Evolutionary conservation across 2,329 filamentous ascomycete species (phyloP).

Genomic region (Lachnellula cervina): DNA sequence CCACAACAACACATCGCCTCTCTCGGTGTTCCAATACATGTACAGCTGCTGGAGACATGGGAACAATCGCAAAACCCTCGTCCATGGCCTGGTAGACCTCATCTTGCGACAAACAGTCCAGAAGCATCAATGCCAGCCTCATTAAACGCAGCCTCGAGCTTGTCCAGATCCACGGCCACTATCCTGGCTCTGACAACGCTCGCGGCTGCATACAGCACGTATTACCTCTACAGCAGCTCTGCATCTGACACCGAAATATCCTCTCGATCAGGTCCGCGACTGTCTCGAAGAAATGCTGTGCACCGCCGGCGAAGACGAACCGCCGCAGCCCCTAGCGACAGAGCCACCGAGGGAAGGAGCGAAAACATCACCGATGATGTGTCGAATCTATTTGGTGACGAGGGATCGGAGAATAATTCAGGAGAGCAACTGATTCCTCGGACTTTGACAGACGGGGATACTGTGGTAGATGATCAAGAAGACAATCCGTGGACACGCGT

Average conservation of each 20-base stretch:
- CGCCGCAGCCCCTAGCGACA: not conserved
- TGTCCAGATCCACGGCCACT: conserved; percentile 51
- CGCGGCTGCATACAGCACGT: conserved; percentile 53
- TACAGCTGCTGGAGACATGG: not conserved
- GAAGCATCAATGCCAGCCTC: conserved; percentile 31
- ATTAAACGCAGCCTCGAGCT: conserved; percentile 46
- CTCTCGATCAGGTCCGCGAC: conserved; percentile 17
- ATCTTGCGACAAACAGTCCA: not conserved
- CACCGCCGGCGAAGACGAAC: conserved; percentile 42
- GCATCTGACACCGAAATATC: conserved; percentile 28
- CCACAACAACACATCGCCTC: not conserved
- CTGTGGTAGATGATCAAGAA: conserved; percentile 28
- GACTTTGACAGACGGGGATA: conserved; percentile 30
- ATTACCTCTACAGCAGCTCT: conserved; percentile 48
- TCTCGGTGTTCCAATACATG: not conserved
- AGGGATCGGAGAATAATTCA: conserved; percentile 31
- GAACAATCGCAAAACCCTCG: not conserved
- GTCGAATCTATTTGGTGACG: conserved; percentile 17
- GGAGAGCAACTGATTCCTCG: conserved; percentile 21
- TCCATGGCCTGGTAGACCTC: not conserved
- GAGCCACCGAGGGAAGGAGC: too few species aligned
- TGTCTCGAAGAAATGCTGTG: conserved; percentile 64
- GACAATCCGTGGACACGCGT: conserved; percentile 19
- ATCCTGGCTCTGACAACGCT: conserved; percentile 52
- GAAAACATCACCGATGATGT: conserved; percentile 3